Conservation (phyloP, 306 rosid species). For the Leucaena leucocephala region DNA sequence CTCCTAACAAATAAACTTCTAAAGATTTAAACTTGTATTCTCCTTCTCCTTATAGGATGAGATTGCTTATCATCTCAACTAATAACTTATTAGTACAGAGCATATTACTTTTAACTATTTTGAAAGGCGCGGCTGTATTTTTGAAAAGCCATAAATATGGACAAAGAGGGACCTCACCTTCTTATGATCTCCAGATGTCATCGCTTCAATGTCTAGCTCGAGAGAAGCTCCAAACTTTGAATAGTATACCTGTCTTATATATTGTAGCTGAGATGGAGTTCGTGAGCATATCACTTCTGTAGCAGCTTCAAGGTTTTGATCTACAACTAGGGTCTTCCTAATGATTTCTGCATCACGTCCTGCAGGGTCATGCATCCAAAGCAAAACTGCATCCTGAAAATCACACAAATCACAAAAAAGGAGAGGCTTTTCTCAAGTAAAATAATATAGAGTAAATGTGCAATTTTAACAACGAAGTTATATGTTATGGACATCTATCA, state of each 20-base stretch:
- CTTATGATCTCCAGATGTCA: conserved; percentile 65
- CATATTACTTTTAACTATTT: not conserved
- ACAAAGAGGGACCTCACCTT: conserved; percentile 47
- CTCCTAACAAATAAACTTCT: no score
- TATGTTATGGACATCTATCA: no score
- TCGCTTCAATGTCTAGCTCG: conserved; percentile 61
- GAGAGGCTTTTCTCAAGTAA: not conserved
- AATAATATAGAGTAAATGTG: no score
- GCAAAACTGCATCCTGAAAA: conserved; percentile 63
- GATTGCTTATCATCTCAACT: no score
- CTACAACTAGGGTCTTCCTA: conserved; percentile 39
- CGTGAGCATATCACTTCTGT: conserved; percentile 84
- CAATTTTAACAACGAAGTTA: no score
- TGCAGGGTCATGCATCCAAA: conserved; percentile 83
- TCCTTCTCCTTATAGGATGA: no score
- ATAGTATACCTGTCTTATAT: conserved; percentile 62
- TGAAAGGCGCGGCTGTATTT: no score
- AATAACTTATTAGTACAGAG: no score
- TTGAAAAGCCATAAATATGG: not conserved
- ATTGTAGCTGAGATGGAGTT: conserved; percentile 72
- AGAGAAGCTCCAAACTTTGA: conserved; percentile 49
- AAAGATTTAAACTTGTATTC: no score
- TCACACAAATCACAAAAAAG: not conserved
- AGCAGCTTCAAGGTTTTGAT: conserved; percentile 53
- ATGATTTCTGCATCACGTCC: conserved; percentile 65